Percentiles rank a stretch among this genome's conserved stretches.
phyloP scores from a whole-genome alignment of 169 alveolate species.

The Cryptosporidium sp. region DNA sequence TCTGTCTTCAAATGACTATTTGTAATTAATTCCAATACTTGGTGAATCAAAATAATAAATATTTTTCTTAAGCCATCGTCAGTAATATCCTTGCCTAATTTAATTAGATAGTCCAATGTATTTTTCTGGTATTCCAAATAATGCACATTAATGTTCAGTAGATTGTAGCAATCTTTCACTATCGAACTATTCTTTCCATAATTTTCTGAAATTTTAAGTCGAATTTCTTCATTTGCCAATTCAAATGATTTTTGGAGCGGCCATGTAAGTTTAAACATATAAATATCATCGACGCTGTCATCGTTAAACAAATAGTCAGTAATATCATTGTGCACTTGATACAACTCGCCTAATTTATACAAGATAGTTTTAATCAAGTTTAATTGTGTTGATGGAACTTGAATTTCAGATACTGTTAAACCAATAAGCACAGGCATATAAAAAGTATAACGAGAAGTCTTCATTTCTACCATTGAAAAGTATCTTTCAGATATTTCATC shows the following conservation, averaged over 20 bases:
- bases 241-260: conserved; percentile 7
- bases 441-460: conserved; percentile 1
- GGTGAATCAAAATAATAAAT: neutral
- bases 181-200: neutral
- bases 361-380: neutral
- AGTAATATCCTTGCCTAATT: neutral
- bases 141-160: neutral
- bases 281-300: neutral
- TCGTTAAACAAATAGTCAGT: conserved; percentile 6
- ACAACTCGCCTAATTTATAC: neutral
- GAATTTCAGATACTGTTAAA: neutral
- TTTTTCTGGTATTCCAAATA: neutral
- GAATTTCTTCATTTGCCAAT: neutral
- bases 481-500: neutral
- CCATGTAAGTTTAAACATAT: neutral
- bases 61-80: neutral
- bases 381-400: neutral
- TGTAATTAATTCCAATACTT: neutral
- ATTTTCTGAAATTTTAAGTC: neutral
- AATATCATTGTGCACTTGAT: conserved; percentile 3
- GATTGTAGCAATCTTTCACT: neutral
- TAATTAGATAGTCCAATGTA: neutral
- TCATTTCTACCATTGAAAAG: conserved; percentile 14
- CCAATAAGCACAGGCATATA: conserved; percentile 1
- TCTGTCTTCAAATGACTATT: neutral